Conservation (phyloP, 106 monocot genomes). For the Alisma plantagoaquatica region DNA sequence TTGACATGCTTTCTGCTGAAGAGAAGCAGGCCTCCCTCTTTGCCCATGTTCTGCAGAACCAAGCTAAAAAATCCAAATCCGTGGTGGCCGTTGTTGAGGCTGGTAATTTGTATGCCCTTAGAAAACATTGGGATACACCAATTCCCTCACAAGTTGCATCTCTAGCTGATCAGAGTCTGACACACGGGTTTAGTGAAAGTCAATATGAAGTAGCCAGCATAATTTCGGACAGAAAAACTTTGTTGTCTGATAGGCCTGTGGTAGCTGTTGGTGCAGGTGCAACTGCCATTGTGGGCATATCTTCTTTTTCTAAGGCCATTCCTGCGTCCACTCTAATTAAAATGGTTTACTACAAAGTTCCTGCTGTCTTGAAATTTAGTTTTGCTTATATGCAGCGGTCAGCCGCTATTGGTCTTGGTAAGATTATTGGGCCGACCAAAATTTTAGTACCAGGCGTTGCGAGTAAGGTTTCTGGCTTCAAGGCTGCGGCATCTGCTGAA, state of each 20-base stretch:
- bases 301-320: conserved; percentile 68
- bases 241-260: conserved; percentile 46
- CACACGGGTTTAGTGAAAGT: conserved; percentile 7
- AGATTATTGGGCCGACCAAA: conserved; percentile 51
- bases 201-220: conserved; percentile 7
- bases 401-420: conserved; percentile 42
- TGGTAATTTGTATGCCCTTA: conserved; percentile 44
- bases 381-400: conserved; percentile 55
- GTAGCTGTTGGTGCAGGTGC: conserved; percentile 84
- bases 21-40: conserved; percentile 68
- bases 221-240: conserved; percentile 25
- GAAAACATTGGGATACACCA: conserved; percentile 73
- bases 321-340: conserved; percentile 63
- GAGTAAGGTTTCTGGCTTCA: conserved; percentile 36
- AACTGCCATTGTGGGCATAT: conserved; percentile 61
- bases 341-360: conserved; percentile 31
- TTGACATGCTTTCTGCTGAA: conserved; percentile 45
- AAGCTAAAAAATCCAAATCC: conserved; percentile 49
- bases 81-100: conserved; percentile 87
- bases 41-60: conserved; percentile 46
- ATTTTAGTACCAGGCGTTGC: conserved; percentile 29
- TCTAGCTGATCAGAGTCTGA: conserved; percentile 30
- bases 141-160: conserved; percentile 45
- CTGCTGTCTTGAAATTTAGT: conserved; percentile 24
- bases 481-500: conserved; percentile 54